Evolutionary conservation across 2,329 filamentous ascomycete species (phyloP), one percentile per base, ranked within the genome.

Genomic region (Knoxdaviesia capensis): DNA sequence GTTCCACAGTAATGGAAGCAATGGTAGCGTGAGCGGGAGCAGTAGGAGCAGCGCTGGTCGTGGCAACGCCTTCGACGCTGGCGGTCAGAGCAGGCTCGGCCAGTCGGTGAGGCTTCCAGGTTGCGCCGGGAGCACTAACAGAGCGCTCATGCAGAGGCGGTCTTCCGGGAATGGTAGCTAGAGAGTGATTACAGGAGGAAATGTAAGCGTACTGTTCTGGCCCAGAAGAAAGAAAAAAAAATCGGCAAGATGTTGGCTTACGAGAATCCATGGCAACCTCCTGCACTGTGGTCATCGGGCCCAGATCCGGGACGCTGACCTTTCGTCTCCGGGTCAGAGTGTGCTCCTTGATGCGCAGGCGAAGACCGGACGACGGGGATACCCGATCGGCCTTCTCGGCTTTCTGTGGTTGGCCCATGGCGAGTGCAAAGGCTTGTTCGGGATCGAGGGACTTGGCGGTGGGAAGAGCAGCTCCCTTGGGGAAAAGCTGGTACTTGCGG

Each of bases 211-310:
- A 36, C 8, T 28, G 5, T 36, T 4, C 35, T 7, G 8, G 31
- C 10, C 28, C 28, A 35, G 30, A 38, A 10, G 35, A 38, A 30
- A 34, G 7, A 20, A 31, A 41, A 36, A 5, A 34, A 8, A 7
- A 36, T 5, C 39, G 6, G 11, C 11, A 28, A 39, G 30, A 6
- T 32, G 11, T 31, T 20, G n/a, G 63, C 76, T 61, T 63, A 81
- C 77, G 77, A 51, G 77, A 80, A 57, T 81, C 77, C 74, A 80
- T 79, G 41, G 72, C 56, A 40, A 68, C 58, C 52, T 80, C 76
- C 48, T 79, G 74, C 9, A 80, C 75, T 1, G 75, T 79, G 5
- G 74, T 77, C 74, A 79, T 77, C 33, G 72, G 73, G 2, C 72
- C 75, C 40, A 78, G 56, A 46, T 80, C 77, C 7, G 73, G 69